Base-by-base conservation (phyloP, 2,329 filamentous ascomycete genomes). In the Ophiostoma sp. region DNA sequence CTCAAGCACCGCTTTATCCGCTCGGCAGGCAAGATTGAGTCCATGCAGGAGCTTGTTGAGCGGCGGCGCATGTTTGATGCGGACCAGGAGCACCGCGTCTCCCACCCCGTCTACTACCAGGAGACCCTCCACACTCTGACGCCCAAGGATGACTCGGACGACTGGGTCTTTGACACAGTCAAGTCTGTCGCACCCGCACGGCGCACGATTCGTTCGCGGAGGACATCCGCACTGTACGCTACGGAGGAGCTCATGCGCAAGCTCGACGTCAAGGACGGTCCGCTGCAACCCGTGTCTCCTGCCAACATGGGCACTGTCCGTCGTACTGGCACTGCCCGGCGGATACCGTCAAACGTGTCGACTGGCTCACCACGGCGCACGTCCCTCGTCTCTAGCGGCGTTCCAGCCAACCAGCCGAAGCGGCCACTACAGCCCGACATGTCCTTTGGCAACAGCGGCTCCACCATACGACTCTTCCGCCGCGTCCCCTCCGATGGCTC, bases 141-240 rank as follows among this genome's bases (percentile, higher is more conserved):
- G 2, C 86, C 89, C 1, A 89, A 86, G 76, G 85, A 89, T 50
- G 91, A 94, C 5, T 87, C 93, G 19, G 94, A 97, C 76, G 95
- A 93, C 76, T 98, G 95, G 95, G 92, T 97, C 1, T 98, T 98
- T 80, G 95, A 98, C 79, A 98, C 95, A 0, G 90, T 98, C 79
- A 96, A 93, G 81, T 93, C 92, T 0, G 85, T 91, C 42, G 87
- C 85, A 3, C 86, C 66, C 31, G 42, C 48, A 25, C 89, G 87
- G 52, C 82, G 84, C 17, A 84, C 84, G 0, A 70, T 77, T 1
- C 87, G 84, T 78, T 82, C 85, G 66, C 84, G 88, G 71, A 88
- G 89, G 74, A 84, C 88, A 4, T 90, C 88, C 0, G 86, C 87
- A 6, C 85, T 89, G 50, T 85, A 87, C 75, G 82, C 84, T 52